phyloP scores from a whole-genome alignment of 2,329 filamentous ascomycete species.

The Sclerotinia minor region DNA sequence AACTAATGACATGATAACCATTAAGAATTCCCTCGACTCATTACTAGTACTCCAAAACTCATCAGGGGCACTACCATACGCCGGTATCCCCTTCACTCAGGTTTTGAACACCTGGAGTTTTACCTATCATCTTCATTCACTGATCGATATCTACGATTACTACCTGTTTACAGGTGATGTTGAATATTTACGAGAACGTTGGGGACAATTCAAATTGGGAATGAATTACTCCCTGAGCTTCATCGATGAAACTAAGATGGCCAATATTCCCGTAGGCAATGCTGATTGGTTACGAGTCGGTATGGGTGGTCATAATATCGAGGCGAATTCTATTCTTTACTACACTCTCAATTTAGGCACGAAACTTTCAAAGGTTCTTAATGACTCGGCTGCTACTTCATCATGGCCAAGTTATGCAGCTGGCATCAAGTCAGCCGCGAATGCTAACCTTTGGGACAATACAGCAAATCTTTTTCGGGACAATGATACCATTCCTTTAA shows the following conservation, averaged over 20 bases:
- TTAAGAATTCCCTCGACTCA: constrained; percentile 50
- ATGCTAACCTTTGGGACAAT: constrained; percentile 27
- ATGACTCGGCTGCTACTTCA: constrained; percentile 30
- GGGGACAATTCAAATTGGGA: constrained; percentile 51
- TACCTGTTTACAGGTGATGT: constrained; percentile 58
- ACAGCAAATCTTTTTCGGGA: constrained; percentile 42
- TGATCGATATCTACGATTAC: constrained; percentile 60
- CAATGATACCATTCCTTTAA: constrained; percentile 48
- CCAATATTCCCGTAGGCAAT: constrained; percentile 33
- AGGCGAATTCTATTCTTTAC: constrained; percentile 39
- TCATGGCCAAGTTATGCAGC: constrained; percentile 8
- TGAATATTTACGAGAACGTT: constrained; percentile 50
- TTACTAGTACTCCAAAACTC: constrained; percentile 32
- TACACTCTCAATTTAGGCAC: constrained; percentile 45
- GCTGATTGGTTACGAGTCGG: constrained; percentile 40
- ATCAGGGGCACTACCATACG: constrained; percentile 22
- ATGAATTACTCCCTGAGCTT: constrained; percentile 49
- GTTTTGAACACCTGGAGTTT: constrained; percentile 46
- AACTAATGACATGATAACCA: constrained; percentile 53
- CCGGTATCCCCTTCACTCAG: constrained; percentile 49
- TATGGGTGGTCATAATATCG: constrained; percentile 40
- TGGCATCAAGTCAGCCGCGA: constrained; percentile 26
- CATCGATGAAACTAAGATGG: constrained; percentile 45
- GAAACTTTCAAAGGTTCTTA: constrained; percentile 46
- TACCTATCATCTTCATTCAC: constrained; percentile 60